Percentiles rank a stretch among this genome's conserved stretches.
phyloP scores from a whole-genome alignment of 805 yeast genomes.

The Tetrapisispora nanseiensis region DNA sequence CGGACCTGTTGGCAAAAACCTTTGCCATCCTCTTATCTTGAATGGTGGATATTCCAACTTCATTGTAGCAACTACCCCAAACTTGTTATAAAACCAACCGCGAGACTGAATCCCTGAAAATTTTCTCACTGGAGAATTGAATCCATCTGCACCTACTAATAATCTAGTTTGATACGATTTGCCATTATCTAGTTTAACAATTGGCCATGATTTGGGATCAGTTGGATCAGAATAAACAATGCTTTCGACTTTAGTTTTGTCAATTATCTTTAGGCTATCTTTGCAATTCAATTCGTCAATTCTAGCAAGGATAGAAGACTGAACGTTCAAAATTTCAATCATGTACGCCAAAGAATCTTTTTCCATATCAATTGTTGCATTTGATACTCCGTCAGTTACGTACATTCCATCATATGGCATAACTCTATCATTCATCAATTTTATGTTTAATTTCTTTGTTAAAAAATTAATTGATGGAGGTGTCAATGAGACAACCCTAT shows the following conservation, averaged over 20 bases:
- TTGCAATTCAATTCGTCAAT: conserved; percentile 34
- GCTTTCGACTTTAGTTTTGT: conserved; percentile 55
- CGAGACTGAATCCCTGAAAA: conserved; percentile 74
- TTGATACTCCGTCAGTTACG: conserved; percentile 77
- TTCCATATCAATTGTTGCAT: conserved; percentile 64
- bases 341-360: conserved; percentile 57
- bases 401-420: conserved; percentile 71
- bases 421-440: conserved; percentile 58
- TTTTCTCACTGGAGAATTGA: conserved; percentile 81
- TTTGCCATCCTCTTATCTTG: conserved; percentile 78
- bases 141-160: conserved; percentile 94
- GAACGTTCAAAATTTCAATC: conserved; percentile 83
- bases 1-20: conserved; percentile 88
- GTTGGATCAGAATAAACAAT: conserved; percentile 34
- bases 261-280: conserved; percentile 35
- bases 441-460: conserved; percentile 68
- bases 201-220: conserved; percentile 57
- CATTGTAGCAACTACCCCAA: conserved; percentile 89
- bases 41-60: conserved; percentile 63
- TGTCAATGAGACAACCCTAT: conserved; percentile 78
- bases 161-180: conserved; percentile 54
- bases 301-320: conserved; percentile 54
- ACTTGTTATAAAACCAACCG: conserved; percentile 85
- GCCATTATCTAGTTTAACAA: conserved; percentile 59
- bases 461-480: conserved; percentile 66